These are phyloP conservation scores for Fragaria iinumae DNA, from an alignment of 306 rosid species.

Conservation along the genomic window DNA sequence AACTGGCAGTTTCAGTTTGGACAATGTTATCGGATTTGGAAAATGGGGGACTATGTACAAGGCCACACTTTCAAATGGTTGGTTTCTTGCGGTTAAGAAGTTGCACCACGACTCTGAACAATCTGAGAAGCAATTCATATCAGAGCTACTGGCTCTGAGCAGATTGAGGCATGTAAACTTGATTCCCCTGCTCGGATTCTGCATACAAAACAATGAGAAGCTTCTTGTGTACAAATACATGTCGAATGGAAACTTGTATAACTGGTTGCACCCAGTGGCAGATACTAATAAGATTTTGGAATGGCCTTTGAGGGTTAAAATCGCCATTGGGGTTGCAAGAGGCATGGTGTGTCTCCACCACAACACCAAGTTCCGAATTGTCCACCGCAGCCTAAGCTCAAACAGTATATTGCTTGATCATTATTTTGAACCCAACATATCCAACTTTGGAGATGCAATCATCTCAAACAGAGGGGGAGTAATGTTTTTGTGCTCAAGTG, in stretches of 20 bases:
- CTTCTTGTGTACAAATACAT: constrained; percentile 23
- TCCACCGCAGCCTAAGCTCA: constrained; percentile 14
- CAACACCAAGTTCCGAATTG: constrained; percentile 6
- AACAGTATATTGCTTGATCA: constrained; percentile 1
- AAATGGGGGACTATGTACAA: constrained; percentile 14
- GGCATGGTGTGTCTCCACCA: constrained; percentile 27
- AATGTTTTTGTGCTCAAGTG: constrained; percentile 20
- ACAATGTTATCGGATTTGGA: constrained; percentile 30
- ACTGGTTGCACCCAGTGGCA: constrained; percentile 1
- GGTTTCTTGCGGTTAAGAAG: too few species aligned
- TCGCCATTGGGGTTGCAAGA: constrained; percentile 13
- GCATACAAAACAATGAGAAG: constrained; percentile 18
- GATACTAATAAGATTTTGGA: constrained; percentile 13
- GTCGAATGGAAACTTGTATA: constrained; percentile 21
- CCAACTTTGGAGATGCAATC: constrained; percentile 9
- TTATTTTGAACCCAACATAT: constrained; percentile 17
- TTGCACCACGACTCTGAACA: too few species aligned
- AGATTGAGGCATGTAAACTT: too few species aligned
- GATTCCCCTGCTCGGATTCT: constrained; percentile 2
- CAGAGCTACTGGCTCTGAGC: too few species aligned
- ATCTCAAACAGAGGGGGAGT: constrained; percentile 17
- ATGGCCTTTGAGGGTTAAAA: constrained; percentile 23
- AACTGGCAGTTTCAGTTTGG: constrained; percentile 26
- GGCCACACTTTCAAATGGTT: too few species aligned
- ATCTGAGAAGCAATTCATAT: too few species aligned